Base-by-base conservation (phyloP, 805 yeast species). In the Zygoascus tannicola region DNA sequence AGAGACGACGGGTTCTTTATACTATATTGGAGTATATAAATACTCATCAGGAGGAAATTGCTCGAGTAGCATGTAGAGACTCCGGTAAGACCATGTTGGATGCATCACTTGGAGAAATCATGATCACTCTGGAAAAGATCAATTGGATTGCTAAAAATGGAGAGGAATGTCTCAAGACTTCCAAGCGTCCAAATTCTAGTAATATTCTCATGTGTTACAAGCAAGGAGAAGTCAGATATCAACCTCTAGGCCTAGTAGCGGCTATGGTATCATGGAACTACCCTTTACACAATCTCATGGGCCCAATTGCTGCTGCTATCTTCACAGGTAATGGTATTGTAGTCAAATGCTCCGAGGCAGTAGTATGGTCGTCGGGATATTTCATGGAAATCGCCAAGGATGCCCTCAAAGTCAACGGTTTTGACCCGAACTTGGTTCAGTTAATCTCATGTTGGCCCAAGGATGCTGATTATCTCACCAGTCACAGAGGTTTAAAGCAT, bases 241-340 rank as follows among this genome's bases (percentile, higher is more conserved):
- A 88, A 62, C 97, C 98, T 0, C 64, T 90, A 44, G 92, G 92
- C 4, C 85, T 83, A 10, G 90, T 90, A 21, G 75, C 94, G 5
- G 94, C 97, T 0, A 69, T 92, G 48, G 85, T 92, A 1, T 85
- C 95, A 3, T 92, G 99, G 99, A 92, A 92, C 59, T 92, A 92
- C 60, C 98, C 99, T 0, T 80, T 92, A 63, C 98, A 92, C 61
- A 92, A 92, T 62, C 67, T 88, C 41, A 65, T 92, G 71, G 97
- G 97, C 2, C 98, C 98, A 1, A 71, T 92, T 1, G 78, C 88
- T 45, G 94, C 97, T 2, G 76, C 90, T 1, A 62, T 92, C 21
- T 85, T 88, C 58, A 78, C 95, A 4, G 99, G 98, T 3, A 90
- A 92, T 57, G 87, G 88, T 4, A 80, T 87, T 37, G 81, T 92